phyloP scores from a whole-genome alignment of 176 grass and related monocot genomes.

The Musa schizocarpa region DNA sequence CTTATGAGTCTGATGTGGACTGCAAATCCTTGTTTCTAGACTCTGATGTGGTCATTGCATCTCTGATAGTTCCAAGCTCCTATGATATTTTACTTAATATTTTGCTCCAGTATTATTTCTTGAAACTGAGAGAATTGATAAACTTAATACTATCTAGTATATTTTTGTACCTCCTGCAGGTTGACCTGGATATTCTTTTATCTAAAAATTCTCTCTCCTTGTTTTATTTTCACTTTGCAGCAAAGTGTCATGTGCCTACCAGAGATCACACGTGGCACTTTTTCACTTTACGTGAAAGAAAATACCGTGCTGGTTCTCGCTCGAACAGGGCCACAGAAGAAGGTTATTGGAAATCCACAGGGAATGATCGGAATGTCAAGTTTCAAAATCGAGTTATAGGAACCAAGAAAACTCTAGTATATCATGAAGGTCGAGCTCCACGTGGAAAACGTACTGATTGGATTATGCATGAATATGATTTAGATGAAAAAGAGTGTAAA shows the following conservation, averaged over 20 bases:
- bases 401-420: constrained; percentile 96
- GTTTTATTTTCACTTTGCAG: constrained; percentile 28
- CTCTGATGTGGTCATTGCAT: no score
- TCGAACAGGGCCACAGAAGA: constrained; percentile 61
- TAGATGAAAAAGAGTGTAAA: constrained; percentile 56
- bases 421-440: constrained; percentile 77
- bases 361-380: constrained; percentile 68
- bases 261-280: constrained; percentile 92
- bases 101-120: no score
- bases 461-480: constrained; percentile 97
- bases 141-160: no score
- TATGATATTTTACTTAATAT: no score
- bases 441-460: constrained; percentile 65
- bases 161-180: no score
- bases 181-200: no score
- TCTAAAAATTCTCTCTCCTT: not conserved
- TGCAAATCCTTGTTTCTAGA: no score
- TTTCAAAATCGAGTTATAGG: constrained; percentile 44
- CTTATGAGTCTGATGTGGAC: no score
- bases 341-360: constrained; percentile 97
- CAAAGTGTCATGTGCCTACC: constrained; percentile 43
- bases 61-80: no score
- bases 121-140: no score
- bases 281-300: constrained; percentile 60
- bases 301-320: constrained; percentile 67